phyloP scores from a whole-genome alignment of 176 grass and related monocot species.

The Panicum miliaceum region DNA sequence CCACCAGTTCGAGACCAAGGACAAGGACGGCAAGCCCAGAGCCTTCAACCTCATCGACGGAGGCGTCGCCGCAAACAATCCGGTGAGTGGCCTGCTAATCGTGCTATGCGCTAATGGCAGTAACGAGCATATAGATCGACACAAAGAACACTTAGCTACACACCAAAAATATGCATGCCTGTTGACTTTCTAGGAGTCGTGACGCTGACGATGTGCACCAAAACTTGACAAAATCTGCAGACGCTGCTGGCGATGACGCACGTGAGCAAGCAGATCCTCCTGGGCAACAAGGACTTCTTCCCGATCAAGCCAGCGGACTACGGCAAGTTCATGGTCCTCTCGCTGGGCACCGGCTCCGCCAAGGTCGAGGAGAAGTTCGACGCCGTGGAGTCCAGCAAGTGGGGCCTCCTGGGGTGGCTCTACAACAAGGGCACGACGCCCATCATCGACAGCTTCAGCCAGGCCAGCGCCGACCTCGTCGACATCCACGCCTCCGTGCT shows the following conservation, averaged over 20 bases:
- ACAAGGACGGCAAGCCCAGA: constrained; percentile 44
- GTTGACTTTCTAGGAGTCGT: background rate
- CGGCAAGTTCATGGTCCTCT: constrained; percentile 61
- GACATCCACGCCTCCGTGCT: constrained; percentile 69
- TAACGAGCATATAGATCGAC: background rate
- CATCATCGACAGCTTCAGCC: constrained; percentile 67
- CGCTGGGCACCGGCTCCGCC: constrained; percentile 55
- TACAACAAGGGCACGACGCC: constrained; percentile 49
- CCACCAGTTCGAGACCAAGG: constrained; percentile 50
- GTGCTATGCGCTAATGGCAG: background rate
- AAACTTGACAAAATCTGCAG: constrained; percentile 22
- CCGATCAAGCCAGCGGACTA: constrained; percentile 44
- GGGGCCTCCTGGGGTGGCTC: constrained; percentile 75
- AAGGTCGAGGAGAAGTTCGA: constrained; percentile 58
- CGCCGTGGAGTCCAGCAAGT: constrained; percentile 17
- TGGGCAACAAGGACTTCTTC: constrained; percentile 44
- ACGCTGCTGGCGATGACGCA: constrained; percentile 61
- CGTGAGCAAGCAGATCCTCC: constrained; percentile 58
- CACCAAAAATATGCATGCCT: background rate
- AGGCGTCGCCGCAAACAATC: constrained; percentile 73
- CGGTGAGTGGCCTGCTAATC: background rate
- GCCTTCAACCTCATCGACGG: constrained; percentile 74
- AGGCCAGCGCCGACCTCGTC: constrained; percentile 65
- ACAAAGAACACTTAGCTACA: background rate
- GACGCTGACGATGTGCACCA: background rate